phyloP scores from a whole-genome alignment of 495 filamentous ascomycete species.

The Oleoguttula mirabilis region DNA sequence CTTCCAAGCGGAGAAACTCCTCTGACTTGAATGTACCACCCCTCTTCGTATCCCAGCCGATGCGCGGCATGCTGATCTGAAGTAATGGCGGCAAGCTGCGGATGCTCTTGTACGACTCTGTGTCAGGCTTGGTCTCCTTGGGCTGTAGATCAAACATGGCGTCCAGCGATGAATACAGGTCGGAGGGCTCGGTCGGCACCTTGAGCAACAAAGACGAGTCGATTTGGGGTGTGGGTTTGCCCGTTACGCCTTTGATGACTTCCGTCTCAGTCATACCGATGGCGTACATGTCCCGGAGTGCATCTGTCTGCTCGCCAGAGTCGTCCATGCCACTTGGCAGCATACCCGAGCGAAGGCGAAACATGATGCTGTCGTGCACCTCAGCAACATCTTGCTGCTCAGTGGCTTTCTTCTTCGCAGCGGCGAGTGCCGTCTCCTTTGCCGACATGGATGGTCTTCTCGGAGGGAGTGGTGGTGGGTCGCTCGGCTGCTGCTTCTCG shows the following conservation, averaged over 20 bases:
- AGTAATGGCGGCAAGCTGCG: slow-evolving; percentile 67
- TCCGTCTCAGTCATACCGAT: slow-evolving; percentile 12
- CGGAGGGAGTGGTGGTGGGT: slow-evolving; percentile 13
- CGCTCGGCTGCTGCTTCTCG: not conserved
- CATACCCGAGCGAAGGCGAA: slow-evolving; percentile 81
- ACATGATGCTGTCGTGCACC: slow-evolving; percentile 82
- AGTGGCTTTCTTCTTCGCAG: slow-evolving; percentile 33
- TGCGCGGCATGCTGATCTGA: slow-evolving; percentile 78
- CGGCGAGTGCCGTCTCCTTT: slow-evolving; percentile 4
- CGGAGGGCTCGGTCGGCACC: slow-evolving; percentile 14
- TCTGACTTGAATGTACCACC: slow-evolving; percentile 55
- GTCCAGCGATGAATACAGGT: slow-evolving; percentile 75
- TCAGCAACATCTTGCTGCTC: slow-evolving; percentile 86
- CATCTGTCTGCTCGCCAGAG: slow-evolving; percentile 66
- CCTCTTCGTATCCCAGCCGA: slow-evolving; percentile 51
- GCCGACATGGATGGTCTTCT: slow-evolving; percentile 5
- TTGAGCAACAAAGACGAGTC: slow-evolving; percentile 16
- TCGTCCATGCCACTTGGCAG: slow-evolving; percentile 46
- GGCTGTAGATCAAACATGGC: slow-evolving; percentile 16
- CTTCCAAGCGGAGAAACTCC: slow-evolving; percentile 59
- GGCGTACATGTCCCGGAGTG: slow-evolving; percentile 47
- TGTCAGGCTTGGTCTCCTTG: slow-evolving; percentile 22
- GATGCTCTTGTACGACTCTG: slow-evolving; percentile 65
- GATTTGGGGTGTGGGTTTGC: not conserved
- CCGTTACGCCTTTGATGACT: slow-evolving; percentile 3